Evolutionary conservation across 257 asterid genomes (phyloP).

Genomic region (Pogostemon cablin): DNA sequence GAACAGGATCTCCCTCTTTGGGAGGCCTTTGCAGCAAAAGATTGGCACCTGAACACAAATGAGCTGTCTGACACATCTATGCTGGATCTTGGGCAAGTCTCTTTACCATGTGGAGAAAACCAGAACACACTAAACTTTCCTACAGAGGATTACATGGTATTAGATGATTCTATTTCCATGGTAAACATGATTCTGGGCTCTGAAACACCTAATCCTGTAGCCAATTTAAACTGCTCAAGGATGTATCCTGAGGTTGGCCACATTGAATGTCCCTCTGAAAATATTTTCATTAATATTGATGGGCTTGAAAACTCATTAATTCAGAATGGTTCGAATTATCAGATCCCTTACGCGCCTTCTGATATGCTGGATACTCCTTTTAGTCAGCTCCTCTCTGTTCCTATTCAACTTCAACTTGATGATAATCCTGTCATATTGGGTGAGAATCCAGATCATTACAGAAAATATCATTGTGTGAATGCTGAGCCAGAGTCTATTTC

Average conservation of each 20-base stretch:
- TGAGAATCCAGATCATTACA: slow-evolving; percentile 46
- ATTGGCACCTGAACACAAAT: slow-evolving; percentile 54
- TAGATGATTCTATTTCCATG: slow-evolving; percentile 44
- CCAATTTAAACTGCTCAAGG: slow-evolving; percentile 42
- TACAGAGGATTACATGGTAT: slow-evolving; percentile 41
- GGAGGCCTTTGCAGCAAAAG: slow-evolving; percentile 53
- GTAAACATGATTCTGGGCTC: slow-evolving; percentile 47
- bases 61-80: slow-evolving; percentile 57
- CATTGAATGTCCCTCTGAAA: slow-evolving; percentile 46
- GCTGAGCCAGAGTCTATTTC: slow-evolving; percentile 42
- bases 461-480: slow-evolving; percentile 43
- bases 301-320: slow-evolving; percentile 44
- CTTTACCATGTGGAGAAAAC: slow-evolving; percentile 43
- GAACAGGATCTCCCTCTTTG: slow-evolving; percentile 53
- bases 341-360: slow-evolving; percentile 48
- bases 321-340: slow-evolving; percentile 49
- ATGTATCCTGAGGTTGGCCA: slow-evolving; percentile 44
- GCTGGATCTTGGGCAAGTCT: slow-evolving; percentile 53
- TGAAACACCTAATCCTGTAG: slow-evolving; percentile 42
- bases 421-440: slow-evolving; percentile 44
- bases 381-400: slow-evolving; percentile 42
- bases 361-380: slow-evolving; percentile 49
- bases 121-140: slow-evolving; percentile 41
- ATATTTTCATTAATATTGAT: slow-evolving; percentile 37
- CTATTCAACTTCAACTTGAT: slow-evolving; percentile 43